Conservation (phyloP, 306 rosid species). For the Elaeagnus macrophylla region DNA sequence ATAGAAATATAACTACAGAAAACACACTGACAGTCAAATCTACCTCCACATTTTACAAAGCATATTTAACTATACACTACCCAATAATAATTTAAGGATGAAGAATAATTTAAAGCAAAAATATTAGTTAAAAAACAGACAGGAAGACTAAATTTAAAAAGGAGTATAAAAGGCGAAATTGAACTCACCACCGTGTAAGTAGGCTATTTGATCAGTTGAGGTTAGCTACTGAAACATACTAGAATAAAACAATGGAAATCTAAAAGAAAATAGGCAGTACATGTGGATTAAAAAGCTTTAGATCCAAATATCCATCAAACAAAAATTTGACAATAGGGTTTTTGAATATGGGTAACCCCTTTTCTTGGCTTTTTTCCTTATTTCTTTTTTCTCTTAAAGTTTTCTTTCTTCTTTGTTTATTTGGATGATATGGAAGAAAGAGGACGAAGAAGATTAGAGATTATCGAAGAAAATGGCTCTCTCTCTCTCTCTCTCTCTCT, state of each 20-base stretch:
- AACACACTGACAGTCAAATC: conserved; percentile 16
- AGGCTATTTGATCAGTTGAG: conserved; percentile 26
- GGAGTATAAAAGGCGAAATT: conserved; percentile 1
- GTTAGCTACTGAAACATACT: conserved; percentile 24
- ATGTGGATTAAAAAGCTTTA: conserved; percentile 44
- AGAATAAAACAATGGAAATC: conserved; percentile 49
- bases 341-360: conserved; percentile 19
- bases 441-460: conserved; percentile 13
- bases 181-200: conserved; percentile 23
- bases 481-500: conserved; percentile 6
- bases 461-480: conserved; percentile 9
- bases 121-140: conserved; percentile 1
- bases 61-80: background rate
- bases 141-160: background rate
- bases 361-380: background rate
- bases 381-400: background rate
- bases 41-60: conserved; percentile 18
- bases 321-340: conserved; percentile 39
- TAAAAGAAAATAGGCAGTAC: conserved; percentile 46
- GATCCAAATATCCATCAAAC: conserved; percentile 77
- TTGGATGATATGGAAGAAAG: conserved; percentile 1
- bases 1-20: conserved; percentile 6
- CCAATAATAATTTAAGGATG: conserved; percentile 8
- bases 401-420: too few relatives aligned
- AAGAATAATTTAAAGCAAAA: conserved; percentile 7